Conservation (phyloP, 352 stramenopile genomes). For the Thalassiosira oceanica region DNA sequence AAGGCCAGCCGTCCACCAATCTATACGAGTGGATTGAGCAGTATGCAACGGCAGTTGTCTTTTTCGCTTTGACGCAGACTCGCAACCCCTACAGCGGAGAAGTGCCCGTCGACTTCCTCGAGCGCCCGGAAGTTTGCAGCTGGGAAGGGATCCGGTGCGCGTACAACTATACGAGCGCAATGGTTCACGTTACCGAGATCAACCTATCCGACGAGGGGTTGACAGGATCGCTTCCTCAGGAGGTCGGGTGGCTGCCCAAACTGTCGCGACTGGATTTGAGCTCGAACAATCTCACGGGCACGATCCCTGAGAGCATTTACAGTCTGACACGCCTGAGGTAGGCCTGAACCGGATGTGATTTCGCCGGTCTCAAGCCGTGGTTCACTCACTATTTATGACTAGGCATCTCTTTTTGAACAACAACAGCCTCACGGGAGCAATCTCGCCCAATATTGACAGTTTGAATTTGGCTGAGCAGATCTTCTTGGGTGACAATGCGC, state of each 20-base stretch:
- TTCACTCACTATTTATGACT: no score
- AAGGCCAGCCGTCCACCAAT: conserved; percentile 38
- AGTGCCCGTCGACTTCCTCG: conserved; percentile 28
- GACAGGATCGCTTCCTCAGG: conserved; percentile 58
- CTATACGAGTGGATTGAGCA: conserved; percentile 55
- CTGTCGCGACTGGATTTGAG: conserved; percentile 49
- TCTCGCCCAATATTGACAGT: conserved; percentile 49
- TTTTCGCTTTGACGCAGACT: conserved; percentile 37
- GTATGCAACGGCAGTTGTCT: conserved; percentile 40
- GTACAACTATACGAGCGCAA: conserved; percentile 49
- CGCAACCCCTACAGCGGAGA: conserved; percentile 6
- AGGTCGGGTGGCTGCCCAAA: conserved; percentile 46
- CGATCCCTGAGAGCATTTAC: conserved; percentile 45
- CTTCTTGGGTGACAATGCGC: conserved; percentile 65
- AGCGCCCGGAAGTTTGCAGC: conserved; percentile 38
- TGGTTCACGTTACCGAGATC: conserved; percentile 51
- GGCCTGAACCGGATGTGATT: conserved; percentile 11
- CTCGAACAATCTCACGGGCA: conserved; percentile 48
- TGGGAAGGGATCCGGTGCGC: conserved; percentile 64
- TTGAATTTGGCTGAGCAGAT: conserved; percentile 56
- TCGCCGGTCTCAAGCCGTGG: no score
- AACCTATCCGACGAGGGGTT: conserved; percentile 29
- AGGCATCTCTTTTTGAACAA: conserved; percentile 69
- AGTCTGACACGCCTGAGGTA: conserved; percentile 30
- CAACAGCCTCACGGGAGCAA: conserved; percentile 67